Base-by-base conservation (phyloP, 2,329 filamentous ascomycete species). In the Talaromyces pinophilus region DNA sequence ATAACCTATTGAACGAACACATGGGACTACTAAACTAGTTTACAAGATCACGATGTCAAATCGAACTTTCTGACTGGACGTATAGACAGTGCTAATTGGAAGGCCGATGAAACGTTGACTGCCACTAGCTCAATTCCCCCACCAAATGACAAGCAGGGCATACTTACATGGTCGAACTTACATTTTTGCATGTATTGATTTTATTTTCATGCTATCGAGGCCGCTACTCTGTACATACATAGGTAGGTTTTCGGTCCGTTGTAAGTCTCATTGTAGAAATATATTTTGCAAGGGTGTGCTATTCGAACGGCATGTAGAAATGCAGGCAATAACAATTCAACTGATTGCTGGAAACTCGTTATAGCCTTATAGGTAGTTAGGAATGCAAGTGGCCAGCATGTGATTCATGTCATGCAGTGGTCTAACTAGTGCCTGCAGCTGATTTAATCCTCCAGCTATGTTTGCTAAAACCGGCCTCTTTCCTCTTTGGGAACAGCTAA, bases 71-170 rank as follows among this genome's bases (percentile, higher is more conserved):
- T 28, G 22, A 50, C 46, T 50, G 46, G 46, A 50, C 28, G 22
- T 15, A 25, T 6, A 11, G 46, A 10, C 46, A 11, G 46, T 50
- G 46, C 46, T 50, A 50, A 50, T 28, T 22, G 4, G 22, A 28
- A 50, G 46, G 22, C 46, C 46, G 46, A 50, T 50, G 46, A 15
- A 50, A 50, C 46, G 46, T 50, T 50, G 46, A 50, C 46, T 13
- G 13, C 46, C 46, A 15, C 46, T 50, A 19, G 22, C 46, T 28
- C 2, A 25, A 28, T 17, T 13, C 46, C 46, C 19, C 13, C 46
- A 50, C 22, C 22, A 15, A 2, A 28, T 17, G 19, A 50, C 46
- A 50, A 13, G 46, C 22, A 28, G 46, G 11, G 22, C 22, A 50
- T 15, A 17, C 11, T 25, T 15, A 50, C 44, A 19, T 22, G 44